A percentile compares a stretch with the other conserved stretches of the same genome.
Conservation (phyloP, 2,329 filamentous ascomycete species). For the Trichoderma brevicompactum region DNA sequence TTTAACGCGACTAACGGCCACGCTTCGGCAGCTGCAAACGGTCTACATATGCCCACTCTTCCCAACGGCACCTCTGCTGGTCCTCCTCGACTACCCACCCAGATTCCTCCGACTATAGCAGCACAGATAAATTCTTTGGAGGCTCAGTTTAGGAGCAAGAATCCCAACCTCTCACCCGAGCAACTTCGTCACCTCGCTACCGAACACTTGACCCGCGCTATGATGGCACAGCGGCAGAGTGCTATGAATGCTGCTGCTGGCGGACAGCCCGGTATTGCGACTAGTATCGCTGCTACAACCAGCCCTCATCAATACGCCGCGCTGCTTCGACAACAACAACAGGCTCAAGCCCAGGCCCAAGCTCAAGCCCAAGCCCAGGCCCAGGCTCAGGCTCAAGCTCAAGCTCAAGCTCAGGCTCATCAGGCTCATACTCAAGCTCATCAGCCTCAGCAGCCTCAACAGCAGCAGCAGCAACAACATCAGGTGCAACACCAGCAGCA, state of each 20-base stretch:
- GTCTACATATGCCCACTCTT: conserved; percentile 53
- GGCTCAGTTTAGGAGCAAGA: conserved; percentile 54
- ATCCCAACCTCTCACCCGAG: conserved; percentile 56
- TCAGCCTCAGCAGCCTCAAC: conserved; percentile 32
- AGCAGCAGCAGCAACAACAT: conserved; percentile 27
- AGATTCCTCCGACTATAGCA: conserved; percentile 53
- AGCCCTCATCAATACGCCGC: conserved; percentile 65
- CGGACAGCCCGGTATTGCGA: conserved; percentile 54
- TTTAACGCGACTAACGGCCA: conserved; percentile 51
- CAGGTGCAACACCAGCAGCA: conserved; percentile 31
- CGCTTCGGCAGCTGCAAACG: conserved; percentile 50
- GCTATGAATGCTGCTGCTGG: conserved; percentile 62
- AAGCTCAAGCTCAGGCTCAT: conserved; percentile 31
- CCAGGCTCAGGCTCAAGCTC: conserved; percentile 36
- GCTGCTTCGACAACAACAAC: conserved; percentile 61
- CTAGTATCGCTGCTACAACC: conserved; percentile 52
- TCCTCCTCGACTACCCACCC: conserved; percentile 46
- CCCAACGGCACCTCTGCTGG: conserved; percentile 51
- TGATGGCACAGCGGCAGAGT: conserved; percentile 55
- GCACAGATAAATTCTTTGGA: conserved; percentile 58
- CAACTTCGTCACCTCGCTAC: conserved; percentile 56
- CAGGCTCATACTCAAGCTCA: conserved; percentile 31
- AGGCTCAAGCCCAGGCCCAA: conserved; percentile 46
- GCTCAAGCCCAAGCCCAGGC: conserved; percentile 48
- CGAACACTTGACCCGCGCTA: conserved; percentile 53